Conservation (phyloP, 805 yeast species). For the Candida corydali region DNA sequence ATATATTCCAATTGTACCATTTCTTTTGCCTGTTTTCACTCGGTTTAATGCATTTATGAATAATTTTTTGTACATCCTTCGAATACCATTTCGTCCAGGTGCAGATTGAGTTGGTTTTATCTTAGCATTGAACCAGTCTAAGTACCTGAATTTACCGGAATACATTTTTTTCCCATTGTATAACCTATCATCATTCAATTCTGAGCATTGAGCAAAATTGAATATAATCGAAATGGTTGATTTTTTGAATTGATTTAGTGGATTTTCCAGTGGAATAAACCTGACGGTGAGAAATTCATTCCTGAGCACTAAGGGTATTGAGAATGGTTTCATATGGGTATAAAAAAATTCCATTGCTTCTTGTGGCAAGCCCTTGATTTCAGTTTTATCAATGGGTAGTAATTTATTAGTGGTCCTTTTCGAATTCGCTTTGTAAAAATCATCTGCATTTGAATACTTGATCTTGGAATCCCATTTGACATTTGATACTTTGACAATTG, state of each 20-base stretch:
- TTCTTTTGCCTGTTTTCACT: background rate
- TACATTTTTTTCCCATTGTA: slow-evolving; percentile 19
- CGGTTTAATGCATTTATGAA: slow-evolving; percentile 14
- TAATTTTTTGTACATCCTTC: slow-evolving; percentile 18
- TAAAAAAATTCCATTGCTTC: slow-evolving; percentile 15
- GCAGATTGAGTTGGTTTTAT: slow-evolving; percentile 32
- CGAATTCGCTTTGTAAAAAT: slow-evolving; percentile 6
- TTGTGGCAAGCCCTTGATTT: slow-evolving; percentile 32
- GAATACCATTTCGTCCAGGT: slow-evolving; percentile 21
- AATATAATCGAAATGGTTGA: slow-evolving; percentile 35
- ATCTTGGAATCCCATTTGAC: background rate
- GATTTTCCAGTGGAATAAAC: slow-evolving; percentile 29
- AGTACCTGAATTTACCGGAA: slow-evolving; percentile 22
- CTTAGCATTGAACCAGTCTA: slow-evolving; percentile 19
- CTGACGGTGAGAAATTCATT: slow-evolving; percentile 21
- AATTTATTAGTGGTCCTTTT: slow-evolving; percentile 3
- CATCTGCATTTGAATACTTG: slow-evolving; percentile 5
- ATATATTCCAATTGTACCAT: slow-evolving; percentile 22
- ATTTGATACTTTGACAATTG: background rate
- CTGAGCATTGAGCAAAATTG: slow-evolving; percentile 23
- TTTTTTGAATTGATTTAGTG: slow-evolving; percentile 25
- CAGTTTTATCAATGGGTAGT: slow-evolving; percentile 26
- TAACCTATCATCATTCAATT: slow-evolving; percentile 22
- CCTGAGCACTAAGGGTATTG: slow-evolving; percentile 14
- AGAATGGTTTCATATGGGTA: slow-evolving; percentile 8